Conservation (phyloP, 805 yeast species). For the Sugiyamaella smithiae region DNA sequence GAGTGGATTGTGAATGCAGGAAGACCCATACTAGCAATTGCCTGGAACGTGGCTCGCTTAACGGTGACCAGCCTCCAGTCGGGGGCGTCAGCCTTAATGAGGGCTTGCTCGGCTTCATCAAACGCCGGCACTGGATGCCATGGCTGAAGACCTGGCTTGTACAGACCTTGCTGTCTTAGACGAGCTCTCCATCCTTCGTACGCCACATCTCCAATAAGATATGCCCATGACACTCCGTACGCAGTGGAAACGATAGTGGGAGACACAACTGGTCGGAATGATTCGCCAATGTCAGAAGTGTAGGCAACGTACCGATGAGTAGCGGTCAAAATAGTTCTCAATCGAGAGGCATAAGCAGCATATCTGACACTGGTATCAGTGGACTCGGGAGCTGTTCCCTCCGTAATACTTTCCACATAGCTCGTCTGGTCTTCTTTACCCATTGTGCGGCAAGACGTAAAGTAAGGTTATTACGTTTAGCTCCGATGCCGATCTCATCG, state of each 20-base stretch:
- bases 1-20: conserved; percentile 86
- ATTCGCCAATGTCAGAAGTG: conserved; percentile 83
- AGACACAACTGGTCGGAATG: conserved; percentile 78
- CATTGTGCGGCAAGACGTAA: neutral
- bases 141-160: conserved; percentile 59
- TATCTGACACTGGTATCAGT: conserved; percentile 59
- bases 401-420: conserved; percentile 21
- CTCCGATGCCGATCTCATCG: too few species aligned
- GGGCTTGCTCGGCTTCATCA: conserved; percentile 32
- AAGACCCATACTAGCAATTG: conserved; percentile 79
- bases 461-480: too few species aligned
- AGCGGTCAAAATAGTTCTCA: conserved; percentile 66
- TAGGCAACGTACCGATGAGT: conserved; percentile 82
- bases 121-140: conserved; percentile 55
- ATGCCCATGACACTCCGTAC: conserved; percentile 74
- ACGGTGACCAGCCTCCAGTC: conserved; percentile 67
- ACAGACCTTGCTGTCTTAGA: conserved; percentile 62
- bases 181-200: conserved; percentile 62
- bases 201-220: conserved; percentile 70
- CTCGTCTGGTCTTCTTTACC: neutral
- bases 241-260: conserved; percentile 62
- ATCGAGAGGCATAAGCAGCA: conserved; percentile 77
- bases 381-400: conserved; percentile 37
- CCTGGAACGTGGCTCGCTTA: conserved; percentile 76
- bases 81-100: conserved; percentile 42